Conservation (phyloP, 306 rosid genomes). For the Casuarina glauca region DNA sequence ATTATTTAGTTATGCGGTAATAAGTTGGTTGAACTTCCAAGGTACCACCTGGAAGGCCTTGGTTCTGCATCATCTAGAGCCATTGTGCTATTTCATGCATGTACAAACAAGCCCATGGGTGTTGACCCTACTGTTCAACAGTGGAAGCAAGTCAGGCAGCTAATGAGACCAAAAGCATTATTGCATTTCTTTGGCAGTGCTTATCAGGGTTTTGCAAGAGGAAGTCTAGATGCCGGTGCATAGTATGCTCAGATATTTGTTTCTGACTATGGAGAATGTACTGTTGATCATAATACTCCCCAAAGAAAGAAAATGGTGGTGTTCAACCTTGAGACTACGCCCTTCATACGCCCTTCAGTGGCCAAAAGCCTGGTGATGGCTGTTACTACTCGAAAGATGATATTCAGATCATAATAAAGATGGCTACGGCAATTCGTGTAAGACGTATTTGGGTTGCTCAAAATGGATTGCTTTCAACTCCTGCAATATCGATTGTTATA, state of each 20-base stretch:
- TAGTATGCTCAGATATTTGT: slow-evolving; percentile 79
- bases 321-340: too few species aligned
- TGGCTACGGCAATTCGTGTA: slow-evolving; percentile 94
- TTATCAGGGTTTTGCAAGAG: slow-evolving; percentile 99
- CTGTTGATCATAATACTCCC: slow-evolving; percentile 50
- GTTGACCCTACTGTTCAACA: slow-evolving; percentile 96
- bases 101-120: slow-evolving; percentile 98
- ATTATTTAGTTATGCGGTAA: slow-evolving; percentile 23
- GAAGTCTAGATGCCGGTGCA: slow-evolving; percentile 90
- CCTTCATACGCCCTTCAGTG: too few species aligned
- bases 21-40: slow-evolving; percentile 88
- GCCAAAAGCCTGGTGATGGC: slow-evolving; percentile 53
- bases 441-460: slow-evolving; percentile 92
- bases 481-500: slow-evolving; percentile 94
- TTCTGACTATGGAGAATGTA: slow-evolving; percentile 92
- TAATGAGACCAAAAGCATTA: slow-evolving; percentile 70
- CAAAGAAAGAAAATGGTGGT: too few species aligned
- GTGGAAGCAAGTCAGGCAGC: slow-evolving; percentile 93
- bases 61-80: slow-evolving; percentile 92
- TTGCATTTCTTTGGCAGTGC: slow-evolving; percentile 99
- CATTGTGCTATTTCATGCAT: slow-evolving; percentile 86
- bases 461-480: slow-evolving; percentile 96
- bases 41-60: slow-evolving; percentile 96
- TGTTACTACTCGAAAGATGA: slow-evolving; percentile 95
- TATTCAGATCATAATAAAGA: slow-evolving; percentile 86